Evolutionary conservation across 257 asterid species (phyloP).

Genomic region (Nicotiana benthamiana): DNA sequence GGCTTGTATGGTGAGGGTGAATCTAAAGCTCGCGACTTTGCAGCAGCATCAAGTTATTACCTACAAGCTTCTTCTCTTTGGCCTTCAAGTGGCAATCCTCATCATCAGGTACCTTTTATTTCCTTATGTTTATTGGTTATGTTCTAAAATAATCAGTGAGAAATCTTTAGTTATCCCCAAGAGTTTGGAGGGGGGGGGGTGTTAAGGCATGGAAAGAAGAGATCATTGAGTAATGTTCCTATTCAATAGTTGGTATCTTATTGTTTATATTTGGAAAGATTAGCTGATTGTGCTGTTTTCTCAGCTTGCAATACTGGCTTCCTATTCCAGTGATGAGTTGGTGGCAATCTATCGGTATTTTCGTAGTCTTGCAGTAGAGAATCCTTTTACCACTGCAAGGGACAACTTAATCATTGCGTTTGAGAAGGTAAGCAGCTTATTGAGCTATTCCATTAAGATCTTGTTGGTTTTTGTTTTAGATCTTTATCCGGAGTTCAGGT

Average conservation of each 20-base stretch:
- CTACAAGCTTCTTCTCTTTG: conserved; percentile 79
- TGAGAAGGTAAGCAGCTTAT: conserved; percentile 66
- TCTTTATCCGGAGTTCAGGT: background rate
- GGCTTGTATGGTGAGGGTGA: conserved; percentile 93
- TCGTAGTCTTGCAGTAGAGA: conserved; percentile 84
- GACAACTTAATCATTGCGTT: conserved; percentile 87
- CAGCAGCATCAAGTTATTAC: conserved; percentile 92
- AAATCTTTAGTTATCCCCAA: background rate
- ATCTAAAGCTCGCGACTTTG: conserved; percentile 71
- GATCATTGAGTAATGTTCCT: background rate
- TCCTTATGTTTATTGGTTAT: background rate
- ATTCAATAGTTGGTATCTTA: background rate
- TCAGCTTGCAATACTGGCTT: conserved; percentile 95
- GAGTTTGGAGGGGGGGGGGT: background rate
- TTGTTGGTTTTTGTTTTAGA: background rate
- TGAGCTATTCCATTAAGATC: background rate
- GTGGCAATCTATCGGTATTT: conserved; percentile 79
- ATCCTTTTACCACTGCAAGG: conserved; percentile 78
- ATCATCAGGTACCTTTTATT: conserved; percentile 64
- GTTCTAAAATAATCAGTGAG: background rate
- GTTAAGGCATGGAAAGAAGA: background rate
- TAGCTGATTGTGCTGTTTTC: conserved; percentile 9
- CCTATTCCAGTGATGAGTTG: conserved; percentile 80
- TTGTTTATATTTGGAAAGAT: background rate
- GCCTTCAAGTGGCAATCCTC: conserved; percentile 96